phyloP scores from a whole-genome alignment of 2,329 filamentous ascomycete species.

The Ophiostoma triangulosporum region DNA sequence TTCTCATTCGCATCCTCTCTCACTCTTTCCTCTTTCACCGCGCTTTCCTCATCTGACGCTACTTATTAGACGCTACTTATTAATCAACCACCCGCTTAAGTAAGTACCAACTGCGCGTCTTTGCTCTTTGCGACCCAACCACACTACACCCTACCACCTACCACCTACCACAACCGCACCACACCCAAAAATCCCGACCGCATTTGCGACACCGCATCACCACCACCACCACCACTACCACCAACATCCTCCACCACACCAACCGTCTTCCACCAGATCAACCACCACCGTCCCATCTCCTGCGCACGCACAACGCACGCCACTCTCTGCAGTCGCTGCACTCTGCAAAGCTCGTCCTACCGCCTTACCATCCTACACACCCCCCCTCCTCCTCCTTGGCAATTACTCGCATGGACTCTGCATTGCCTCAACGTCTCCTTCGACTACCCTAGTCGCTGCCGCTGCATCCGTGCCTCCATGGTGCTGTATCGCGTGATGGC shows the following conservation, averaged over 20 bases:
- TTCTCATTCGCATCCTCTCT: background rate
- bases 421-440: background rate
- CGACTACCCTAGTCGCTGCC: background rate
- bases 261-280: too few species aligned
- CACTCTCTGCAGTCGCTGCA: background rate
- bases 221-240: background rate
- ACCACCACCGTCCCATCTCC: background rate
- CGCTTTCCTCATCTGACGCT: background rate
- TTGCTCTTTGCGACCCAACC: background rate
- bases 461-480: background rate
- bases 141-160: background rate
- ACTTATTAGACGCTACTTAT: conserved; percentile 3
- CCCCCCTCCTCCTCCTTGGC: background rate
- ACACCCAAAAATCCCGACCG: background rate
- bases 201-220: background rate
- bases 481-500: background rate
- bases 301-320: background rate
- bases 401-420: background rate
- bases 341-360: too few species aligned
- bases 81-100: conserved; percentile 1
- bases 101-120: background rate
- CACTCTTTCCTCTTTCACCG: background rate
- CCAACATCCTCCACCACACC: background rate
- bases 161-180: background rate
- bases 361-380: background rate